A percentile compares a stretch with the other conserved stretches of the same genome.
These are phyloP conservation scores for Linum trigynum DNA, from an alignment of 345 rosid species.

Conservation along the genomic window DNA sequence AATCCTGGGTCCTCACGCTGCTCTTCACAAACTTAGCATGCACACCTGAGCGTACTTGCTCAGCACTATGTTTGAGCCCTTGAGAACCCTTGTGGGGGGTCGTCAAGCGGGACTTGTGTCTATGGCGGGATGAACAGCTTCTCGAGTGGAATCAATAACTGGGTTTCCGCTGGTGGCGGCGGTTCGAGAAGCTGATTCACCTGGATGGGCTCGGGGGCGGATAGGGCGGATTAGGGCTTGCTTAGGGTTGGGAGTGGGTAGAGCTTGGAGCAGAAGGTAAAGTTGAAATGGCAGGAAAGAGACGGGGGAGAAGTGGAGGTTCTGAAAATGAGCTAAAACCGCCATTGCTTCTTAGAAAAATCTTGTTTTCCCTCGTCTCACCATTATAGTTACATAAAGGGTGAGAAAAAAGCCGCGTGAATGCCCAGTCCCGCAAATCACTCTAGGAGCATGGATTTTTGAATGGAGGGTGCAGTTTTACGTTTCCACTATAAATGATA, in stretches of 20 bases:
- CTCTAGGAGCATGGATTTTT: no score
- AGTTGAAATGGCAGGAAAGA: not conserved
- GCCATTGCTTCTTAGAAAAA: not conserved
- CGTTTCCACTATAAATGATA: no score
- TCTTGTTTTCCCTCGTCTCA: no score
- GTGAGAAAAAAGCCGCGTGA: no score
- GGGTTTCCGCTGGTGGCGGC: constrained; percentile 13
- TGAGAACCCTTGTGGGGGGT: constrained; percentile 51
- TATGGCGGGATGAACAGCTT: constrained; percentile 83
- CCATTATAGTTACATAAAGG: no score
- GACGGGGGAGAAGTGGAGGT: not conserved
- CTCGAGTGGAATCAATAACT: constrained; percentile 40
- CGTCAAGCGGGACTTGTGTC: constrained; percentile 37
- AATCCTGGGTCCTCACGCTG: constrained; percentile 71
- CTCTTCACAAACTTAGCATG: constrained; percentile 89
- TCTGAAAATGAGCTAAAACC: not conserved
- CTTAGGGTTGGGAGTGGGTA: not conserved
- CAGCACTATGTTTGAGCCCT: constrained; percentile 81
- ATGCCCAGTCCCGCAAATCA: no score
- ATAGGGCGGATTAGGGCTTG: not conserved
- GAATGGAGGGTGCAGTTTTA: no score
- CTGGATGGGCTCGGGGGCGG: not conserved
- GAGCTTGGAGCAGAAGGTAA: not conserved
- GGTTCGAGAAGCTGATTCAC: not conserved
- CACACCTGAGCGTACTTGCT: constrained; percentile 78